Percentiles rank a stretch among this genome's conserved stretches.
phyloP scores from a whole-genome alignment of 2,329 filamentous ascomycete species.

The Arthrobotrys sinensis region DNA sequence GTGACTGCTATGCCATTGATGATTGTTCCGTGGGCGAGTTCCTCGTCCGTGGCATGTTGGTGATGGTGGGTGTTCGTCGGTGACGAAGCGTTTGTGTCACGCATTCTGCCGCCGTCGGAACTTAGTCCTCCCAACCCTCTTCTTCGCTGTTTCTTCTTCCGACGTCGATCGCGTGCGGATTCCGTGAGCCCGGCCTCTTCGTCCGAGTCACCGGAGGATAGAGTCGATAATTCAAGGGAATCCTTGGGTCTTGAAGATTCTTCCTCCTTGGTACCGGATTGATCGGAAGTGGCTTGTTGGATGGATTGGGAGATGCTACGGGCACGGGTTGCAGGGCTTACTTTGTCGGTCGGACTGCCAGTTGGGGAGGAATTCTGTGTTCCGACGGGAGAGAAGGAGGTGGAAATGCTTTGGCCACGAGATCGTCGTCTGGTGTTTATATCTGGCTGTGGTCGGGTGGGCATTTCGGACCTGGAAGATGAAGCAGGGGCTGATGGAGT shows the following conservation, averaged over 20 bases:
- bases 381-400: constrained; percentile 46
- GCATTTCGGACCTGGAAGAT: constrained; percentile 51
- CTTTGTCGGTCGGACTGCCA: constrained; percentile 46
- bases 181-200: constrained; percentile 89
- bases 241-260: constrained; percentile 33
- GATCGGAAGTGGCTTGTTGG: constrained; percentile 41
- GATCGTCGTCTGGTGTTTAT: constrained; percentile 47
- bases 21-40: constrained; percentile 50
- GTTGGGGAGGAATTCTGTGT: constrained; percentile 31
- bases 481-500: constrained; percentile 22
- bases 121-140: constrained; percentile 49
- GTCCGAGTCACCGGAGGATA: constrained; percentile 70
- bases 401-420: constrained; percentile 58
- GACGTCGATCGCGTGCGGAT: constrained; percentile 75
- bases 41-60: constrained; percentile 65
- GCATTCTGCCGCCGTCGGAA: constrained; percentile 77
- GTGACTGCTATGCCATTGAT: constrained; percentile 70
- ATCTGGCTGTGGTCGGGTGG: constrained; percentile 31
- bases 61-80: constrained; percentile 70
- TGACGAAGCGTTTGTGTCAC: constrained; percentile 74
- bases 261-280: constrained; percentile 32
- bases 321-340: constrained; percentile 43
- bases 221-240: constrained; percentile 50
- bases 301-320: constrained; percentile 46
- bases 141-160: constrained; percentile 72